A percentile compares a stretch with the other conserved stretches of the same genome.
Evolutionary conservation across 305 asterid species (phyloP).

Genomic region (Withania somnifera): DNA sequence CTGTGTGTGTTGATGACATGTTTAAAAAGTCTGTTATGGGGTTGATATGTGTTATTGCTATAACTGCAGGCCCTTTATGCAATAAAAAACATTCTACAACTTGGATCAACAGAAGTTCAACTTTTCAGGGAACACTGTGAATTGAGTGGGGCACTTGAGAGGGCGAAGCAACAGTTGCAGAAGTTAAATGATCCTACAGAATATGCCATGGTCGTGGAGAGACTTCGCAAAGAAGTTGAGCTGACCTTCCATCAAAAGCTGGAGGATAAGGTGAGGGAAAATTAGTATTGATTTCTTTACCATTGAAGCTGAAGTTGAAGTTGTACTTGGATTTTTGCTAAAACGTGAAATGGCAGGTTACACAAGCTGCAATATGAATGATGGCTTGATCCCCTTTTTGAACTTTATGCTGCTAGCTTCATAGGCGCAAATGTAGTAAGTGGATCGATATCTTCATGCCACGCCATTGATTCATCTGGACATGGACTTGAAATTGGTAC

Average conservation of each 20-base stretch:
- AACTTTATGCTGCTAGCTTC: neutral
- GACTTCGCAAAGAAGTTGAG: slow-evolving; percentile 53
- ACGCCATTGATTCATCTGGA: no score
- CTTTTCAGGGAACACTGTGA: slow-evolving; percentile 47
- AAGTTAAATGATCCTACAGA: slow-evolving; percentile 34
- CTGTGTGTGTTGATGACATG: neutral
- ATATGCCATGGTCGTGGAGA: slow-evolving; percentile 50
- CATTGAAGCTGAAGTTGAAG: neutral
- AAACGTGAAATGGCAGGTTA: slow-evolving; percentile 20
- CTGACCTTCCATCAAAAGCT: slow-evolving; percentile 37
- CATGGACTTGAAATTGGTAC: no score
- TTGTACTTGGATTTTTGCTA: slow-evolving; percentile 1
- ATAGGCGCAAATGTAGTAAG: neutral
- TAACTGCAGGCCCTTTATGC: slow-evolving; percentile 56
- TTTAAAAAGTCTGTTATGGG: neutral
- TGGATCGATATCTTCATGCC: neutral
- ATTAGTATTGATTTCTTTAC: neutral
- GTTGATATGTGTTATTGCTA: neutral
- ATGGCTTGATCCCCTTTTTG: slow-evolving; percentile 4
- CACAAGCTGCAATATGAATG: slow-evolving; percentile 20
- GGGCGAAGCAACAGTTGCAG: slow-evolving; percentile 39
- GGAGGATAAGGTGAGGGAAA: slow-evolving; percentile 24
- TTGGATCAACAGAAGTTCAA: slow-evolving; percentile 34
- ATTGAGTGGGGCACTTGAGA: slow-evolving; percentile 40
- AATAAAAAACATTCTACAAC: slow-evolving; percentile 44